Evolutionary conservation across 2,329 filamentous ascomycete species (phyloP).

Genomic region (Macrophomina tecta): DNA sequence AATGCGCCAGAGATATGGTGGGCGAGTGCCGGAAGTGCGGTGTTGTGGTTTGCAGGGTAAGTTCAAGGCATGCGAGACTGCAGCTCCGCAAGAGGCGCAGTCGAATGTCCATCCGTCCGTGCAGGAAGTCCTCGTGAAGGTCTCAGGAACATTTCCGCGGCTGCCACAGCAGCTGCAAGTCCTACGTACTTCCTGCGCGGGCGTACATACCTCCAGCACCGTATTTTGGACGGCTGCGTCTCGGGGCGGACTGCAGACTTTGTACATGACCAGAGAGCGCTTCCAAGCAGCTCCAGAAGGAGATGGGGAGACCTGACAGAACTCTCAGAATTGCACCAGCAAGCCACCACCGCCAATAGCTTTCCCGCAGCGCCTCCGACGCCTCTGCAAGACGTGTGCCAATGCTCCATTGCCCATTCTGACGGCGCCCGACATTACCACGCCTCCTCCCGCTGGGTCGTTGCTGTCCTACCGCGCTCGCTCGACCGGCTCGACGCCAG

Average conservation of each 20-base stretch:
- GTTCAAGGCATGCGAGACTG: constrained; percentile 36
- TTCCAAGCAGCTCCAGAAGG: not conserved
- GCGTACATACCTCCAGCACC: constrained; percentile 9
- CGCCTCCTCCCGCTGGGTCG: constrained; percentile 34
- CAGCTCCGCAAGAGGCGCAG: constrained; percentile 9
- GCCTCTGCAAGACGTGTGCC: constrained; percentile 78
- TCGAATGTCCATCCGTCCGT: not conserved
- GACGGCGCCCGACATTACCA: constrained; percentile 33
- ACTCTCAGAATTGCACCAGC: constrained; percentile 79
- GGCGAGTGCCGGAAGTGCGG: constrained; percentile 79
- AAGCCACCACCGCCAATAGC: constrained; percentile 75
- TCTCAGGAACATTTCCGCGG: not conserved
- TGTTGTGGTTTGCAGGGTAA: constrained; percentile 80
- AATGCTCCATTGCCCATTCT: constrained; percentile 70
- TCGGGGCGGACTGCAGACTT: constrained; percentile 27
- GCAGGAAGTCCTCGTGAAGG: not conserved
- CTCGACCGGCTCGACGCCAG: constrained; percentile 5
- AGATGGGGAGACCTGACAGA: constrained; percentile 25
- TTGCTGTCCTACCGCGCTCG: constrained; percentile 26
- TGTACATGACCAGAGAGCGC: not conserved
- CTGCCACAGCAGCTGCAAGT: not conserved
- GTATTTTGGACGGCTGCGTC: constrained; percentile 5
- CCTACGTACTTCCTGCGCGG: not conserved
- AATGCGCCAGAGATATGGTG: constrained; percentile 88
- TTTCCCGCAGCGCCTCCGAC: constrained; percentile 77